phyloP scores from a whole-genome alignment of 805 yeast genomes.

The Wickerhamomyces bisporus region DNA sequence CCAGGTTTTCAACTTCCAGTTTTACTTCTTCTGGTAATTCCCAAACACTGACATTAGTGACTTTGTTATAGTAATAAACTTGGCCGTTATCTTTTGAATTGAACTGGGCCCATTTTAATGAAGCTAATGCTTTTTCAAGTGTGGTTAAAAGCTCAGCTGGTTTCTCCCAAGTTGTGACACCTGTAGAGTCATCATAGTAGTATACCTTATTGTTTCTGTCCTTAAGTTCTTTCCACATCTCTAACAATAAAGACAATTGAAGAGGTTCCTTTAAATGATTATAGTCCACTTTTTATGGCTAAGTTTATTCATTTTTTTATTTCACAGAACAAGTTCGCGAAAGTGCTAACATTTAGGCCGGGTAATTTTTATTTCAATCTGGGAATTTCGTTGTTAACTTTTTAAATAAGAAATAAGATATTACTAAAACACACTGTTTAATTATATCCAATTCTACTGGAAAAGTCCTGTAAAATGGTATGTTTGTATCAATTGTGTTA shows the following conservation, averaged over 20 bases:
- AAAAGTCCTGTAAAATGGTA: no score
- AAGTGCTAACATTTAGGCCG: no score
- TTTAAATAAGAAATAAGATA: no score
- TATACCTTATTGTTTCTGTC: constrained; percentile 67
- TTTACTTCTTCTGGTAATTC: constrained; percentile 57
- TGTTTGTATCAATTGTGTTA: no score
- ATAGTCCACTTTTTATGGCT: background rate
- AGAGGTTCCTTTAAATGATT: background rate
- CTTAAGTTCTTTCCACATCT: constrained; percentile 56
- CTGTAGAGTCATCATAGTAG: constrained; percentile 61
- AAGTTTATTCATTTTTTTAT: no score
- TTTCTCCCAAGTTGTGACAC: constrained; percentile 75
- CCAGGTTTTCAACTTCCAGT: constrained; percentile 22
- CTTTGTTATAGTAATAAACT: constrained; percentile 62
- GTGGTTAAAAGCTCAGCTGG: constrained; percentile 49
- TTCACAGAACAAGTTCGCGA: no score
- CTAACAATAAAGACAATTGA: background rate
- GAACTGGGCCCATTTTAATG: constrained; percentile 50
- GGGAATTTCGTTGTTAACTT: no score
- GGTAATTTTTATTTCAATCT: no score
- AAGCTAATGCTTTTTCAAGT: constrained; percentile 41
- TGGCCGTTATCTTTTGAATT: constrained; percentile 47
- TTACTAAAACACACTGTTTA: no score
- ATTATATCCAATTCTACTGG: no score
- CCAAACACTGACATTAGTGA: constrained; percentile 73